Conservation (phyloP, 1,284 basidiomycete species). For the Vanrija sp. region DNA sequence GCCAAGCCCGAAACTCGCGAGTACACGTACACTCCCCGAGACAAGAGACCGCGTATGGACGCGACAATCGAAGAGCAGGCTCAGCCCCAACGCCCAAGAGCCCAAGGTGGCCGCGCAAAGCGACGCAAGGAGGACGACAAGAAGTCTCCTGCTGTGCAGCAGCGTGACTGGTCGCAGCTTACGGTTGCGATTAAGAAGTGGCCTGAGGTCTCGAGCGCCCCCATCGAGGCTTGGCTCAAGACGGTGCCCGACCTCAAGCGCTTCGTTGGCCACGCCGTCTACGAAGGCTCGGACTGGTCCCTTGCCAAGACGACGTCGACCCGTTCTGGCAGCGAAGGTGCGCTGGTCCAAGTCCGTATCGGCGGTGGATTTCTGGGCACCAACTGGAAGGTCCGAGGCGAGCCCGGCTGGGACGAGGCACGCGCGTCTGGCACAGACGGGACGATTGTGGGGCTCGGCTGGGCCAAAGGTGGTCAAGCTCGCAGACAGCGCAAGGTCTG, state of each 20-base stretch:
- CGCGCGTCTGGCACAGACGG: conserved; percentile 4
- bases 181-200: conserved; percentile 21
- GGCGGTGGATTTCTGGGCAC: conserved; percentile 34
- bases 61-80: conserved; percentile 39
- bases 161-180: conserved; percentile 27
- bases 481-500: conserved; percentile 49
- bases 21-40: conserved; percentile 34
- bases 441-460: conserved; percentile 17
- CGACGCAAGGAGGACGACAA: conserved; percentile 39
- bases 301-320: conserved; percentile 19
- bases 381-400: conserved; percentile 41
- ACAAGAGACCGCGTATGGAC: conserved; percentile 42
- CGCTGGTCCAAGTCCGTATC: conserved; percentile 32
- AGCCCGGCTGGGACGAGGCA: conserved; percentile 43
- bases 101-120: conserved; percentile 20
- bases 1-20: conserved; percentile 17
- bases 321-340: conserved; percentile 23
- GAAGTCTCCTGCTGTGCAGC: conserved; percentile 8
- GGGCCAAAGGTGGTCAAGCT: conserved; percentile 8
- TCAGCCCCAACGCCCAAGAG: conserved; percentile 13
- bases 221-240: conserved; percentile 34
- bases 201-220: conserved; percentile 31
- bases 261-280: conserved; percentile 23
- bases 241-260: conserved; percentile 15
- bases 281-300: conserved; percentile 31